Evolutionary conservation across 768 basidiomycete genomes (phyloP), one percentile per base, ranked within the genome.

Genomic region (Hericium coralloides): DNA sequence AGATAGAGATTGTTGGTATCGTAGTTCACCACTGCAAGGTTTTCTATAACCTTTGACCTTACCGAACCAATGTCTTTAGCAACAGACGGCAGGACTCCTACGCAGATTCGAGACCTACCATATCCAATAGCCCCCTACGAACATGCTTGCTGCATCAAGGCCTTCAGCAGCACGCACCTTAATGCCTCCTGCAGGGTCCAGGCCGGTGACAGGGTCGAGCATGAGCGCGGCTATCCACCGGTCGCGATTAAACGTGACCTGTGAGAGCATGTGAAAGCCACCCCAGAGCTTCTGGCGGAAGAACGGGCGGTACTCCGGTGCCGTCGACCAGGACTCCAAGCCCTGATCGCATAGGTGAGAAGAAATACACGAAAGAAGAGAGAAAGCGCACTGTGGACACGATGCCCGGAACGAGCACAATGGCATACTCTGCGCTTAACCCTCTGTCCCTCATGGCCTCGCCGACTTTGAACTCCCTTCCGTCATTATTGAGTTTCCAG

Each of bases 91-190:
- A 12, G 25, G 26, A 51, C 52, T 38, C 14, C 15, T 38, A 52
- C 10, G 38, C 49, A 36, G 12, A 26, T n/a, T 22, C 7, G 22
- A 53, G 26, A 60, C 73, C 54, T 65, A 85, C 92, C 93, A 95
- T 54, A 95, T 83, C 95, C 94, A 98, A 67, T 94, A 99, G 1
- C 95, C 93, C 67, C 86, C 84, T 56, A 93, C 82, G 63, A 92
- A 87, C 62, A 78, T 85, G 60, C 87, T 89, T 2, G 92, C 94
- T 0, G 92, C 92, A 66, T 92, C 89, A 20, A 95, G 83, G 0
- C 95, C 95, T 69, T 97, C 91, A 0, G 92, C 92, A 12, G 95
- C 92, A 38, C 95, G 79, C 57, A 98, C 83, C 68, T 92, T 97
- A 48, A 82, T 83, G 15, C 83, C 86, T 31, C 31, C 31, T 0